phyloP scores from a whole-genome alignment of 352 stramenopile species.

The Globisporangium carolinianum region DNA sequence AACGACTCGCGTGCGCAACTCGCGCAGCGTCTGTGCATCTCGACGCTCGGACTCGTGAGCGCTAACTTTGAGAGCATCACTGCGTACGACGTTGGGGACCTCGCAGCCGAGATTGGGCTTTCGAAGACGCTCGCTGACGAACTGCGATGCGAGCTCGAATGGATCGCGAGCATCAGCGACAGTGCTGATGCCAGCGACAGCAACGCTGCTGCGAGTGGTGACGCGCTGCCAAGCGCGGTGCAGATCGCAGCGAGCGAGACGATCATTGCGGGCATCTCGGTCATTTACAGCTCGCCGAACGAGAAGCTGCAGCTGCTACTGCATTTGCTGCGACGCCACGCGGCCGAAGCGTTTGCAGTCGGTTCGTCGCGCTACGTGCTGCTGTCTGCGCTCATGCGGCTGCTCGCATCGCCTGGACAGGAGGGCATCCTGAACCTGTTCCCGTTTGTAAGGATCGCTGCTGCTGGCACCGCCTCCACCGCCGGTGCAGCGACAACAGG shows the following conservation, averaged over 20 bases:
- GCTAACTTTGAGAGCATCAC: conserved; percentile 62
- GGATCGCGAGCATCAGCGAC: conserved; percentile 29
- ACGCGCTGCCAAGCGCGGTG: conserved; percentile 17
- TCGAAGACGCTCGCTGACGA: conserved; percentile 19
- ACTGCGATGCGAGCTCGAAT: conserved; percentile 44
- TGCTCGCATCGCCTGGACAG: conserved; percentile 45
- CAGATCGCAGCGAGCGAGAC: conserved; percentile 52
- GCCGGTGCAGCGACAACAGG: too few species aligned
- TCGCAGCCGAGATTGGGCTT: conserved; percentile 30
- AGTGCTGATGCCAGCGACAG: conserved; percentile 1
- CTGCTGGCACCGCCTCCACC: too few species aligned
- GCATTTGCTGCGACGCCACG: conserved; percentile 43
- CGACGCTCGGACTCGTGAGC: conserved; percentile 47
- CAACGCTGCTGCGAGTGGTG: too few species aligned
- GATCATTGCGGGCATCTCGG: conserved; percentile 51
- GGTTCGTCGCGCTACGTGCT: conserved; percentile 45
- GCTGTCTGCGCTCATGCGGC: conserved; percentile 41
- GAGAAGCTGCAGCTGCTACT: conserved; percentile 70
- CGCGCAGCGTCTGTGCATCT: conserved; percentile 19
- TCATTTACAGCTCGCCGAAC: conserved; percentile 53
- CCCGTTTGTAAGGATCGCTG: conserved; percentile 17
- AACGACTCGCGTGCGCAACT: background rate
- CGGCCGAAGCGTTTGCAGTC: conserved; percentile 17
- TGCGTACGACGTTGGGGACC: conserved; percentile 41
- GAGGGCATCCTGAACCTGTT: conserved; percentile 71